Evolutionary conservation across 768 basidiomycete species (phyloP).

Genomic region (Boletus reticulatus): DNA sequence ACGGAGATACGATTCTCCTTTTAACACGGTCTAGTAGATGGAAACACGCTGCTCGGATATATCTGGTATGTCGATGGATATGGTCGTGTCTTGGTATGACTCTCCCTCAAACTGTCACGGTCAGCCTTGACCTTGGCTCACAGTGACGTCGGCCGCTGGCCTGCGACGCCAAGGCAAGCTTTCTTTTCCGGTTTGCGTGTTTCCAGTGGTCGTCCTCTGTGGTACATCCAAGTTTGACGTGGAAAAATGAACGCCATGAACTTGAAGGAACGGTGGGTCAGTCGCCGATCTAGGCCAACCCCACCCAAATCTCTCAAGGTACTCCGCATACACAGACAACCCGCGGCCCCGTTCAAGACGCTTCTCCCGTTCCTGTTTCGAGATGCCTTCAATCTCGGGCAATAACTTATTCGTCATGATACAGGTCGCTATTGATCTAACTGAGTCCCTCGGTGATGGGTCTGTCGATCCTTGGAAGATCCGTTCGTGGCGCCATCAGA

Average conservation of each 20-base stretch:
- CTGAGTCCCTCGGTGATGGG: neutral
- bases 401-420: constrained; percentile 6
- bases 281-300: neutral
- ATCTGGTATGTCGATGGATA: neutral
- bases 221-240: neutral
- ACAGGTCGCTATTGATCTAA: neutral
- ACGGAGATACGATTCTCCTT: constrained; percentile 1
- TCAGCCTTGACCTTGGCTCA: neutral
- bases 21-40: neutral
- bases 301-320: neutral
- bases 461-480: constrained; percentile 13
- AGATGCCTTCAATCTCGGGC: neutral
- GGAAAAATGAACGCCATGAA: neutral
- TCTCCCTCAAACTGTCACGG: neutral
- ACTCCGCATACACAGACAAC: neutral
- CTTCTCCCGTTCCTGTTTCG: constrained; percentile 1
- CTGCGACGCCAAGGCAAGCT: neutral
- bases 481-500: neutral
- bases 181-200: too few relatives aligned
- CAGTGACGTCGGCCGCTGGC: neutral
- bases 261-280: neutral
- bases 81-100: constrained; percentile 1
- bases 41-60: neutral
- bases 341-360: constrained; percentile 6
- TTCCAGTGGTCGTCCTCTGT: neutral